Conservation (phyloP, 495 filamentous ascomycete species). For the Neurospora pannonica region DNA sequence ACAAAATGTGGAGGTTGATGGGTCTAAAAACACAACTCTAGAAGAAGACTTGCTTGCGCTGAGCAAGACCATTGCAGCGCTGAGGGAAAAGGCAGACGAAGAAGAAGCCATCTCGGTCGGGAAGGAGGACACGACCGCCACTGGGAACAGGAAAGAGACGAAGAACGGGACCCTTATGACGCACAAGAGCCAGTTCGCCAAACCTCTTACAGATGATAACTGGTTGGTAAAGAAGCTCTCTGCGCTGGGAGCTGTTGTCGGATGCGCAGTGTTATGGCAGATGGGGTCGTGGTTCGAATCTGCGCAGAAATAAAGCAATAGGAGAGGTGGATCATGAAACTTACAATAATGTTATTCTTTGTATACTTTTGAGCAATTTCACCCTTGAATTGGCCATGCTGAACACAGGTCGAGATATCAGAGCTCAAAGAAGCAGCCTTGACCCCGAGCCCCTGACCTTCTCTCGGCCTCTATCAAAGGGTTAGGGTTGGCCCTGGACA, state of each 20-base stretch:
- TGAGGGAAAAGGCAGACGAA: slow-evolving; percentile 43
- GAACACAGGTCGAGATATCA: background rate
- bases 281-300: slow-evolving; percentile 45
- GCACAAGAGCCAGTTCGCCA: slow-evolving; percentile 40
- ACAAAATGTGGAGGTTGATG: slow-evolving; percentile 87
- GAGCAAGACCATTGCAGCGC: slow-evolving; percentile 49
- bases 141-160: slow-evolving; percentile 27
- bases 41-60: slow-evolving; percentile 65
- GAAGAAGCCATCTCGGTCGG: slow-evolving; percentile 23
- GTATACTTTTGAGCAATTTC: background rate
- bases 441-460: background rate
- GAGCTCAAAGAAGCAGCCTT: background rate
- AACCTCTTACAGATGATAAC: slow-evolving; percentile 54
- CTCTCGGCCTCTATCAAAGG: background rate
- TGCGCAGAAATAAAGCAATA: slow-evolving; percentile 9
- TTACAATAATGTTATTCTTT: background rate
- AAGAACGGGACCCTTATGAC: slow-evolving; percentile 12
- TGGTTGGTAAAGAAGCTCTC: slow-evolving; percentile 63
- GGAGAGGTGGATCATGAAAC: background rate
- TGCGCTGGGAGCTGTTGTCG: slow-evolving; percentile 54
- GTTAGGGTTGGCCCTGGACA: background rate
- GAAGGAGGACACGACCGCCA: slow-evolving; percentile 18
- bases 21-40: slow-evolving; percentile 43
- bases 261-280: slow-evolving; percentile 59
- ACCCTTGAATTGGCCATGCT: background rate